These are phyloP conservation scores for Macaranga tanarius DNA, from an alignment of 441 rosid genomes.

Conservation along the genomic window DNA sequence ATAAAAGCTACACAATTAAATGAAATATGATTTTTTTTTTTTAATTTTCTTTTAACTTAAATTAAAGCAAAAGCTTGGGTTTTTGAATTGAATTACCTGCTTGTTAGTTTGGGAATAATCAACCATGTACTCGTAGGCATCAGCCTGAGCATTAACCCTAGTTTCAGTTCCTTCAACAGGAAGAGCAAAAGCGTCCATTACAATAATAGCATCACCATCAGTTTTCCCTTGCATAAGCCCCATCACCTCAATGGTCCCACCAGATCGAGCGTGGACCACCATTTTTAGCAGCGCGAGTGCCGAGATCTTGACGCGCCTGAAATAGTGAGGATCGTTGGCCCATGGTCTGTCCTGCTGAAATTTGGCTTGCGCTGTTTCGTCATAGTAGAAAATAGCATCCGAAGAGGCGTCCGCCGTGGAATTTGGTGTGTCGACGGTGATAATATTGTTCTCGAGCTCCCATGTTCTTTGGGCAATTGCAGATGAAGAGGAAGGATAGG, in stretches of 20 bases:
- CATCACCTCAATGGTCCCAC: slow-evolving; percentile 99
- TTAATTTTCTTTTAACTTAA: no score
- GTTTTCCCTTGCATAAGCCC: slow-evolving; percentile 99
- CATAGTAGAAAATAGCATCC: slow-evolving; percentile 83
- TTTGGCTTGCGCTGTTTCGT: slow-evolving; percentile 61
- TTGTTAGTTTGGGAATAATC: slow-evolving; percentile 93
- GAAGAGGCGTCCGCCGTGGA: slow-evolving; percentile 43
- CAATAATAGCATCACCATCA: slow-evolving; percentile 90
- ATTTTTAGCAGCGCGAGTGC: slow-evolving; percentile 96
- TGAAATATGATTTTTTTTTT: no score
- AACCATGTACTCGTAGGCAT: slow-evolving; percentile 98
- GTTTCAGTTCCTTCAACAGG: slow-evolving; percentile 99
- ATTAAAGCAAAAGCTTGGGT: no score
- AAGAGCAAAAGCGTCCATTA: slow-evolving; percentile 97
- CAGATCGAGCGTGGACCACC: slow-evolving; percentile 99
- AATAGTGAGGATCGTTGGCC: slow-evolving; percentile 89
- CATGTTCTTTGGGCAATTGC: slow-evolving; percentile 92
- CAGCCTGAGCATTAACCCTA: slow-evolving; percentile 98
- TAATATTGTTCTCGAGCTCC: slow-evolving; percentile 93
- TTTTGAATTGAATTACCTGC: slow-evolving; percentile 45
- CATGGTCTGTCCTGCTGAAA: slow-evolving; percentile 94
- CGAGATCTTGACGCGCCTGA: slow-evolving; percentile 93
- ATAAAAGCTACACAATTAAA: no score
- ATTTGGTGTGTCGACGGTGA: slow-evolving; percentile 45
- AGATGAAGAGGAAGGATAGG: slow-evolving; percentile 43